Conservation (phyloP, 345 rosid species). For the Salix suchowensis region DNA sequence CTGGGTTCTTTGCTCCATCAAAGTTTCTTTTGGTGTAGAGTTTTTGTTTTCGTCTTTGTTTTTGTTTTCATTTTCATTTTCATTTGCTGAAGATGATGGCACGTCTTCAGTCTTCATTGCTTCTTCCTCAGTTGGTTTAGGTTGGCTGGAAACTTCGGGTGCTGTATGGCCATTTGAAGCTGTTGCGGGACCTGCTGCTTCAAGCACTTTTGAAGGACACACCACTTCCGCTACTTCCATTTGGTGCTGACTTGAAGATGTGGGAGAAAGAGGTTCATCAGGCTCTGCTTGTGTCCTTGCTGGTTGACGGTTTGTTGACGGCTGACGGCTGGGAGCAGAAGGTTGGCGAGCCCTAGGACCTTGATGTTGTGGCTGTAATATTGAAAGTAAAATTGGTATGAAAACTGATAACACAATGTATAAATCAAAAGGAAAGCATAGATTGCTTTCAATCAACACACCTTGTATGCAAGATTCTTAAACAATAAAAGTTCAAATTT, state of each 20-base stretch:
- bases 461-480: background rate
- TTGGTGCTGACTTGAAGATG: conserved; percentile 62
- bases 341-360: conserved; percentile 33
- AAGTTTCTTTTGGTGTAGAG: conserved; percentile 47
- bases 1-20: conserved; percentile 46
- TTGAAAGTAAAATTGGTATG: background rate
- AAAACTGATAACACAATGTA: background rate
- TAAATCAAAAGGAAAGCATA: background rate
- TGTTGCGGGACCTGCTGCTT: conserved; percentile 31
- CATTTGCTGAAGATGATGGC: conserved; percentile 36
- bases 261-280: conserved; percentile 61
- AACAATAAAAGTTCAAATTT: background rate
- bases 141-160: conserved; percentile 32
- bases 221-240: conserved; percentile 35
- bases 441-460: background rate
- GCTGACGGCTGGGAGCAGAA: conserved; percentile 32
- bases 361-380: conserved; percentile 36
- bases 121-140: conserved; percentile 38
- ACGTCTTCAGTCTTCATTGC: conserved; percentile 40
- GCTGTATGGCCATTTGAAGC: conserved; percentile 20
- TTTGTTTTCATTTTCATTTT: conserved; percentile 9
- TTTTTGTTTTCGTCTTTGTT: conserved; percentile 24
- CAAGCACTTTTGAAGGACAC: conserved; percentile 33
- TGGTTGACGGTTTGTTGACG: conserved; percentile 31
- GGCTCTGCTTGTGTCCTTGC: conserved; percentile 27